Evolutionary conservation across 2,329 filamentous ascomycete species (phyloP).

Genomic region (Colletotrichum euphorbiae): DNA sequence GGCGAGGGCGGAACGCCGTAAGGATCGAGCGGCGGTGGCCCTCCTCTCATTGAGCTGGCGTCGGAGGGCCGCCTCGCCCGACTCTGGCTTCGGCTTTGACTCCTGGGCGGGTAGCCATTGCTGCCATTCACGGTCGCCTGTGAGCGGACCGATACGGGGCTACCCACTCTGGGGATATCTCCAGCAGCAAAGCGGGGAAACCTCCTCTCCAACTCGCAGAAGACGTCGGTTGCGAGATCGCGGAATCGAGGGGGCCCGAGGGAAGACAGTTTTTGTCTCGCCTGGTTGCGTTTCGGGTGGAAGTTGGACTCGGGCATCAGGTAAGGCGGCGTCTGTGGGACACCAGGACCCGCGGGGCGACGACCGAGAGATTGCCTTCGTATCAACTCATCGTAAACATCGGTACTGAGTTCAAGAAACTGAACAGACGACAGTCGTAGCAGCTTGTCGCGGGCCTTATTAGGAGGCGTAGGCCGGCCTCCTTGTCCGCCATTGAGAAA

Average conservation of each 20-base stretch:
- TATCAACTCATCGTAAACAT: constrained; percentile 95
- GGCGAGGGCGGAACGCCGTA: constrained; percentile 71
- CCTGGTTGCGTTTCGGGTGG: constrained; percentile 97
- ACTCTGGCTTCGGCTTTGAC: constrained; percentile 64
- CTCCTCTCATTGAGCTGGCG: constrained; percentile 68
- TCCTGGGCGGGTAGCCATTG: constrained; percentile 61
- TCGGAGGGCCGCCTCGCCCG: constrained; percentile 70
- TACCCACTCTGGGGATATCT: constrained; percentile 76
- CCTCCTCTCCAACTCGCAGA: constrained; percentile 90
- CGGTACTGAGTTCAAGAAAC: constrained; percentile 96
- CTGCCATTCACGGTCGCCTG: constrained; percentile 69
- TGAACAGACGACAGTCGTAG: constrained; percentile 89
- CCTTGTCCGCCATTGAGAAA: constrained; percentile 85
- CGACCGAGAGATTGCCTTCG: constrained; percentile 80
- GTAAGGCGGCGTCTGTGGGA: constrained; percentile 72
- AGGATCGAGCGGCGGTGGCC: constrained; percentile 55
- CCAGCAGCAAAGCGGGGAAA: constrained; percentile 82
- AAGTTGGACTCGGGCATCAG: constrained; percentile 89
- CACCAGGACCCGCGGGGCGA: constrained; percentile 62
- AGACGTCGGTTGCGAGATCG: constrained; percentile 94
- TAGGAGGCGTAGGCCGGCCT: constrained; percentile 78
- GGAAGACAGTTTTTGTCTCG: constrained; percentile 93
- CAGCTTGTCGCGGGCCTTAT: constrained; percentile 94
- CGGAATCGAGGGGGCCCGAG: constrained; percentile 88
- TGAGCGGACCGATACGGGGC: constrained; percentile 74